phyloP scores from a whole-genome alignment of 768 basidiomycete genomes.

The Calocybe indica region DNA sequence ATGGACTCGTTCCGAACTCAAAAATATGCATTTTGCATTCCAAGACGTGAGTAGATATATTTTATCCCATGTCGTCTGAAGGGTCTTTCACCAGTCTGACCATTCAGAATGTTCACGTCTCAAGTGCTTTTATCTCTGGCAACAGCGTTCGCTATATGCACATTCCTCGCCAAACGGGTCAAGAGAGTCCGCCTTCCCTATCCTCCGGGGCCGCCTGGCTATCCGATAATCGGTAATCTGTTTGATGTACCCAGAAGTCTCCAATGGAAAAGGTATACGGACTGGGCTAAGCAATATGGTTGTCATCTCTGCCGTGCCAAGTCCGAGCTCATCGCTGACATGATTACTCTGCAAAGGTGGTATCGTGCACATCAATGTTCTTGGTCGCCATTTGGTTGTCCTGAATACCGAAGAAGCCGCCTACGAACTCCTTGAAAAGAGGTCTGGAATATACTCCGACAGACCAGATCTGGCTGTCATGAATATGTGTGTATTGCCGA shows the following conservation, averaged over 20 bases:
- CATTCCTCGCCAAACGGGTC: no score
- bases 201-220: constrained; percentile 10
- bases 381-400: constrained; percentile 10
- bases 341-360: not conserved
- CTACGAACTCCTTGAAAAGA: constrained; percentile 10
- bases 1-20: no score
- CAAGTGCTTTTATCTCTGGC: no score
- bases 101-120: no score
- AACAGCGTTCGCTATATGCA: no score
- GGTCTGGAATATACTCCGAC: constrained; percentile 10
- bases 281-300: constrained; percentile 12
- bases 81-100: no score
- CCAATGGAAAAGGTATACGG: constrained; percentile 15
- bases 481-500: constrained; percentile 3
- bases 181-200: constrained; percentile 3
- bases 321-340: not conserved
- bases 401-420: constrained; percentile 9
- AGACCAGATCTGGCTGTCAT: constrained; percentile 7
- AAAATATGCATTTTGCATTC: no score
- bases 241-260: constrained; percentile 13
- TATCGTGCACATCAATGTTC: constrained; percentile 9
- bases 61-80: no score
- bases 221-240: constrained; percentile 19
- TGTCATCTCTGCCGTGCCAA: not conserved
- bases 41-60: no score